A percentile compares a stretch with the other conserved stretches of the same genome.
phyloP scores from a whole-genome alignment of 371 early-diverging fungal genomes.

The Lichtheimia corymbifera region DNA sequence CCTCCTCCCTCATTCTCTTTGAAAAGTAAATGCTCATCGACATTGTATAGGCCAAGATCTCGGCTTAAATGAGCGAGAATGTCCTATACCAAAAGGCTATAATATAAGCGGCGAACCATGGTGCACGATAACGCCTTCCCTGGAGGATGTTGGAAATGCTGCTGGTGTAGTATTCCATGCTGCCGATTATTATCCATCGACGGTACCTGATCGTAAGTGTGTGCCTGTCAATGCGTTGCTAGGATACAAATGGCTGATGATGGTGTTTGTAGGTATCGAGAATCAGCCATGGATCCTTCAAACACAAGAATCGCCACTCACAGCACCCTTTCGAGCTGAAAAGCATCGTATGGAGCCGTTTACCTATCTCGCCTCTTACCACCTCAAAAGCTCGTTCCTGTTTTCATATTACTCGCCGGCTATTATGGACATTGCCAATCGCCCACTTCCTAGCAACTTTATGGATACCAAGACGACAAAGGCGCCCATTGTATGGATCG shows the following conservation, averaged over 20 bases:
- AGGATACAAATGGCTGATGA: neutral
- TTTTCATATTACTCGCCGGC: slow-evolving; percentile 36
- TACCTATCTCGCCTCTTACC: slow-evolving; percentile 40
- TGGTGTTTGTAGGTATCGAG: slow-evolving; percentile 14
- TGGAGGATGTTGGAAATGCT: slow-evolving; percentile 19
- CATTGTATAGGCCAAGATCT: slow-evolving; percentile 14
- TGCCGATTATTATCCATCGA: slow-evolving; percentile 19
- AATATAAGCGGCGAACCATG: slow-evolving; percentile 15
- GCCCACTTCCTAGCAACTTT: slow-evolving; percentile 37
- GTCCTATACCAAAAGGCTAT: slow-evolving; percentile 32
- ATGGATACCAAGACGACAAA: slow-evolving; percentile 27
- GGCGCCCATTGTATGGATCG: slow-evolving; percentile 44
- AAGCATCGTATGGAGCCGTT: slow-evolving; percentile 25
- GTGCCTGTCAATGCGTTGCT: neutral
- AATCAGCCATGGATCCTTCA: slow-evolving; percentile 43
- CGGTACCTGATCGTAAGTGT: slow-evolving; percentile 26
- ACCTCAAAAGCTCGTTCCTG: slow-evolving; percentile 31
- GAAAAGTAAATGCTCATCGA: neutral
- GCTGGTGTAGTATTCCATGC: slow-evolving; percentile 39
- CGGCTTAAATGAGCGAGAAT: slow-evolving; percentile 13
- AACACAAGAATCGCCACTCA: slow-evolving; percentile 36
- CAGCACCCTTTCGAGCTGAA: slow-evolving; percentile 28
- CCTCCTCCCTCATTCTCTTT: neutral
- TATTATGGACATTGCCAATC: slow-evolving; percentile 34
- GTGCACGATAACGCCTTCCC: slow-evolving; percentile 34